Evolutionary conservation across 2,329 filamentous ascomycete genomes (phyloP), one percentile per base, ranked within the genome.

Genomic region (Colletotrichum salicis): DNA sequence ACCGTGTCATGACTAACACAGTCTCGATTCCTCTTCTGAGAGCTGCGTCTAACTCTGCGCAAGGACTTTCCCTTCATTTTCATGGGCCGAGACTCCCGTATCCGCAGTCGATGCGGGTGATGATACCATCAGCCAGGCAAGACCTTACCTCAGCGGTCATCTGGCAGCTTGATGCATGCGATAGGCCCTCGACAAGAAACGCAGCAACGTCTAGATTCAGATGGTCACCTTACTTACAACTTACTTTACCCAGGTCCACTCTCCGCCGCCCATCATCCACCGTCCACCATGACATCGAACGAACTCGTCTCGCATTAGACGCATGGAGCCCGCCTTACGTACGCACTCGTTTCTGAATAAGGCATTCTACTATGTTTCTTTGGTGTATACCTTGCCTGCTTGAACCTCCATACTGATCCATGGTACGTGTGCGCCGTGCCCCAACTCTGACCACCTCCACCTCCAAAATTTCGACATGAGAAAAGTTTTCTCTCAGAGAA

Each of bases 311-410:
- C 48, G 67, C 48, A 70, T 54, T 57, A 54, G 19, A 61, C 45
- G 45, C 56, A 48, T 67, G 27, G 35, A 45, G 37, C 37, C 45
- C 48, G 63, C 67, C 57, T 68, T 68, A 68, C 64, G 64, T 71
- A 63, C 64, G 64, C 64, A 62, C 64, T 56, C 67, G 52, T 71
- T 68, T 68, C 58, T 63, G 54, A 55, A 45, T 29, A 63, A 71
- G 64, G 54, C 64, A 63, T 57, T 13, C 15, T 62, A 11, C 45
- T 6, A 19, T 24, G 33, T 35, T 45, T 35, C 24, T 45, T 15
- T 27, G 45, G 11, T 48, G 41, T 8, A 7, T 22, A 48, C 41
- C 41, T 48, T 48, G 45, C 19, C 29, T 62, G n/a, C 45, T 24
- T 33, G 59, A 19, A 27, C n/a, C 33, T 27, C 59, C 45, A 52